These are phyloP conservation scores for Myxozyma lipomycoides DNA, from an alignment of 805 yeast species.

Conservation along the genomic window DNA sequence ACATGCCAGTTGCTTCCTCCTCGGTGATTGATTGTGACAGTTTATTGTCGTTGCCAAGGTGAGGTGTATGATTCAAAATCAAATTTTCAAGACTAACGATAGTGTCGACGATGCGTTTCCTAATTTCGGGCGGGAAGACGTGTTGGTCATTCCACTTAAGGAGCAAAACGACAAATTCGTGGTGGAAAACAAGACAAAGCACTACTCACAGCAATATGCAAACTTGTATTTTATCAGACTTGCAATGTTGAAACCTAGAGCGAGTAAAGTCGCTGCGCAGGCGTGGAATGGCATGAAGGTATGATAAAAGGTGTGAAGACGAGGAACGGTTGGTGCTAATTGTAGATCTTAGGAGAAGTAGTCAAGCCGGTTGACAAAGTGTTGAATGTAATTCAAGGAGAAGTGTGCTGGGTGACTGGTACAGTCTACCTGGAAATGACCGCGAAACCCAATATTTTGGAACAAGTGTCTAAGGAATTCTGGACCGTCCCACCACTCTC, in stretches of 20 bases:
- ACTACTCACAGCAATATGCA: constrained; percentile 56
- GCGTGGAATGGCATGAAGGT: constrained; percentile 56
- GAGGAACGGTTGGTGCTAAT: too few relatives aligned
- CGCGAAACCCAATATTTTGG: constrained; percentile 77
- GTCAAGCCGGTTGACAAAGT: constrained; percentile 47
- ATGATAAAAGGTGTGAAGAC: constrained; percentile 35
- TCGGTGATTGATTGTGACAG: constrained; percentile 7
- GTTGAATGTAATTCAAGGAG: constrained; percentile 58
- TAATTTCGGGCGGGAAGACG: constrained; percentile 1
- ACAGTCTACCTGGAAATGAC: constrained; percentile 80
- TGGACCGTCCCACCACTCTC: constrained; percentile 41
- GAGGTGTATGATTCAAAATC: background rate
- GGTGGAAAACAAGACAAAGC: constrained; percentile 30
- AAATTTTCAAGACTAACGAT: background rate
- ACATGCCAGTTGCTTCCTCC: constrained; percentile 16
- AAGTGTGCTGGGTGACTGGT: constrained; percentile 79
- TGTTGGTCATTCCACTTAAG: background rate
- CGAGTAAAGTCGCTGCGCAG: constrained; percentile 44
- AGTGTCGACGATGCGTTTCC: constrained; percentile 8
- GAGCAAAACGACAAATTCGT: constrained; percentile 12
- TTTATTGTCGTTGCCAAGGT: constrained; percentile 12
- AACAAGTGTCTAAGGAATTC: constrained; percentile 62
- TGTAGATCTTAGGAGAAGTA: constrained; percentile 38
- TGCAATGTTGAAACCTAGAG: constrained; percentile 46
- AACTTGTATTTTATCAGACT: constrained; percentile 54